Evolutionary conservation across 2,329 filamentous ascomycete species (phyloP).

Genomic region (Monosporascus ibericus): DNA sequence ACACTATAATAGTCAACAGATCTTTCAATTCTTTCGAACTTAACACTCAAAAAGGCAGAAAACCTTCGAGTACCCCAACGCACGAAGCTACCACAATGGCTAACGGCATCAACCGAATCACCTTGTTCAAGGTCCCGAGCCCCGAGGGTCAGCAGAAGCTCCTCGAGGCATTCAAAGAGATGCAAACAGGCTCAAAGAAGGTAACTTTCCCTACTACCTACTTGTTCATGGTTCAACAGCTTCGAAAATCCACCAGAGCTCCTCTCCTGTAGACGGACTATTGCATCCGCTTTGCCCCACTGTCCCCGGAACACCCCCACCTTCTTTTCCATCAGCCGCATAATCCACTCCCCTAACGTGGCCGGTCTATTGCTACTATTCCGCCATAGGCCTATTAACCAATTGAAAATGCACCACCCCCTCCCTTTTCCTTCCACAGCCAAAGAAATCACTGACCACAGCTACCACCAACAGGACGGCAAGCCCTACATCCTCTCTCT

Average conservation of each 20-base stretch:
- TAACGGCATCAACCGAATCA: constrained; percentile 37
- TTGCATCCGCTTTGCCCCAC: too few species aligned
- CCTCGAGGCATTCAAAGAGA: constrained; percentile 37
- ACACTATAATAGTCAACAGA: too few species aligned
- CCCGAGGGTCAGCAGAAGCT: constrained; percentile 37
- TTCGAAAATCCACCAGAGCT: constrained; percentile 2
- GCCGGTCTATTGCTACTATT: neutral
- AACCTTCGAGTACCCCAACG: too few species aligned
- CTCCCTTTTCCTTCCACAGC: too few species aligned
- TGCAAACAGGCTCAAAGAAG: constrained; percentile 36
- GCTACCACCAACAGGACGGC: constrained; percentile 48
- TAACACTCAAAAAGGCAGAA: too few species aligned
- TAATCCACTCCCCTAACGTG: too few species aligned
- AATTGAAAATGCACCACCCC: too few species aligned
- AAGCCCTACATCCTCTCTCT: constrained; percentile 62
- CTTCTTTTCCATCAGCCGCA: too few species aligned
- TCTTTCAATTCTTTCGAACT: too few species aligned
- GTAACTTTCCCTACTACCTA: constrained; percentile 18
- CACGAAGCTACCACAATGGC: neutral
- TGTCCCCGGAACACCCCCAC: too few species aligned
- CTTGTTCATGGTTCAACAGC: constrained; percentile 2
- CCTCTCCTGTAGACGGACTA: neutral
- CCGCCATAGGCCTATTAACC: too few species aligned
- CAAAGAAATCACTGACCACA: neutral
- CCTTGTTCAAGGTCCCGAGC: constrained; percentile 48